phyloP scores from a whole-genome alignment of 176 grass and related monocot species.

The Paspalum notatum region DNA sequence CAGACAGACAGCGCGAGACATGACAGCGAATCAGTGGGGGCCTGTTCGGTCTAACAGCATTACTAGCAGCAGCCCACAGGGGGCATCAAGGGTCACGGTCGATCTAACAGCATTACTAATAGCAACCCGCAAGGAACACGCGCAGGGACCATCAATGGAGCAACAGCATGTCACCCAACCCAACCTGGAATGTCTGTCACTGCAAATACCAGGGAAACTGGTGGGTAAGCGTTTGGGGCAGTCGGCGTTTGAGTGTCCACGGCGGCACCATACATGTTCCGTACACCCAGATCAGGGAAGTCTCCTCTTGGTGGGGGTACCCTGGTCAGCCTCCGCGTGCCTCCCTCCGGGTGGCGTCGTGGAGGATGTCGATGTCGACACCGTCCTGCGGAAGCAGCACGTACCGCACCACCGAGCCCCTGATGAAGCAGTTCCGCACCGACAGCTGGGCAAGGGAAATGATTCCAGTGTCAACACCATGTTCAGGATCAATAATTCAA shows the following conservation, averaged over 20 bases:
- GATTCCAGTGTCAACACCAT: neutral
- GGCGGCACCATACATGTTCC: constrained; percentile 30
- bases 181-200: constrained; percentile 28
- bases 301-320: neutral
- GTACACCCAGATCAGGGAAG: constrained; percentile 17
- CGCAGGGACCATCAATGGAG: neutral
- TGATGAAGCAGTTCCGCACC: constrained; percentile 96
- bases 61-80: constrained; percentile 8
- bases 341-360: constrained; percentile 96
- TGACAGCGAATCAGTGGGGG: constrained; percentile 15
- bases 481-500: neutral
- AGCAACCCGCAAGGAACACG: neutral
- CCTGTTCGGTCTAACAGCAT: constrained; percentile 10
- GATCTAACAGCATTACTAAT: constrained; percentile 8
- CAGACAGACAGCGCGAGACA: neutral
- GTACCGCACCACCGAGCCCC: constrained; percentile 96
- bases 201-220: constrained; percentile 20
- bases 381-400: constrained; percentile 91
- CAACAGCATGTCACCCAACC: neutral
- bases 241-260: neutral
- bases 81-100: neutral
- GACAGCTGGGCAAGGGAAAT: constrained; percentile 59
- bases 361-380: constrained; percentile 93
- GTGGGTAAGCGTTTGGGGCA: neutral
- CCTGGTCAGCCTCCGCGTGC: constrained; percentile 68